Conservation (phyloP, 441 rosid species). For the Jatropha multifida region DNA sequence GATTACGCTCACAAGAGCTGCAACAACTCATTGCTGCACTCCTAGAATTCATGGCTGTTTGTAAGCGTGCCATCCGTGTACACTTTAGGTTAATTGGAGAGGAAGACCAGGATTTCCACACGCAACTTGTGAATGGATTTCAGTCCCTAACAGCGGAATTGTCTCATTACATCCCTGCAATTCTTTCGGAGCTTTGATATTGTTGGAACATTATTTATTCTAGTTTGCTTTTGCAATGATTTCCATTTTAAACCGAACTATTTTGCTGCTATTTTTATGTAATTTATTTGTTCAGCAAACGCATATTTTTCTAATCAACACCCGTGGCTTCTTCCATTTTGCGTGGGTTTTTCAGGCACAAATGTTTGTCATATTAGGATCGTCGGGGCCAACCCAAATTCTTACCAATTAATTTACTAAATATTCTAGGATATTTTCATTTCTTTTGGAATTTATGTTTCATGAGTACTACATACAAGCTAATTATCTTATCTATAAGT, state of each 20-base stretch:
- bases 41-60: slow-evolving; percentile 98
- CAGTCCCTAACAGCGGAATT: slow-evolving; percentile 99
- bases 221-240: background rate
- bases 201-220: slow-evolving; percentile 19
- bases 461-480: too few species aligned
- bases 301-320: background rate
- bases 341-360: background rate
- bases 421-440: too few species aligned
- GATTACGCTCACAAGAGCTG: slow-evolving; percentile 90
- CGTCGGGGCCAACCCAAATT: too few species aligned
- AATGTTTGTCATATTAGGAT: too few species aligned
- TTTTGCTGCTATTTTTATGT: background rate
- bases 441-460: too few species aligned
- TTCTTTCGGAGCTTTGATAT: slow-evolving; percentile 89
- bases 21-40: slow-evolving; percentile 98
- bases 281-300: background rate
- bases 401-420: too few species aligned
- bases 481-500: too few species aligned
- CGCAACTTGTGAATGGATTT: slow-evolving; percentile 96
- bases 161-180: slow-evolving; percentile 98
- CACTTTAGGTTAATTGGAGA: slow-evolving; percentile 93
- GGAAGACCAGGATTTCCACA: slow-evolving; percentile 98
- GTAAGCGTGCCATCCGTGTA: slow-evolving; percentile 96
- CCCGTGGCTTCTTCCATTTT: background rate
- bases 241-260: background rate